Percentiles rank a stretch among this genome's conserved stretches.
Evolutionary conservation across 2,329 filamentous ascomycete species (phyloP).

Genomic region (Penicillium sp.): DNA sequence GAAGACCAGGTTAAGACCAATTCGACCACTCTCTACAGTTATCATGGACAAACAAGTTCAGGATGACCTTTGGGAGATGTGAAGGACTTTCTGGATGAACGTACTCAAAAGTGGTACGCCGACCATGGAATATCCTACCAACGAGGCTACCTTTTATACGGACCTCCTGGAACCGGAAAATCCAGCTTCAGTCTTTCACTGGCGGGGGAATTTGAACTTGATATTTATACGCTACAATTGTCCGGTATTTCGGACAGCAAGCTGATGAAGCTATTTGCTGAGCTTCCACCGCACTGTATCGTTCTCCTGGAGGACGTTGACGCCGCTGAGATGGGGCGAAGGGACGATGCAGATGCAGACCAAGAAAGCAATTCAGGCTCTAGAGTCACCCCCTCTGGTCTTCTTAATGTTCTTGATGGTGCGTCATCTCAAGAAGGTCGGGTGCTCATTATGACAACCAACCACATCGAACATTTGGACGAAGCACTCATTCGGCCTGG

Average conservation of each 20-base stretch:
- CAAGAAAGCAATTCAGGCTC: background rate
- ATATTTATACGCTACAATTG: conserved; percentile 78
- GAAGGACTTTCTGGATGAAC: conserved; percentile 31
- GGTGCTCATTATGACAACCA: conserved; percentile 77
- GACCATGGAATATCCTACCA: conserved; percentile 80
- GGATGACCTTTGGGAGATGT: conserved; percentile 30
- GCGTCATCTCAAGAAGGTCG: conserved; percentile 73
- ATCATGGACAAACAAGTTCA: conserved; percentile 16
- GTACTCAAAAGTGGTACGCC: conserved; percentile 59
- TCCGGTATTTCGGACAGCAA: conserved; percentile 47
- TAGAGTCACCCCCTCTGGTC: conserved; percentile 59
- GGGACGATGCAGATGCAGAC: background rate
- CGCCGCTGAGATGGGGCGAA: conserved; percentile 51
- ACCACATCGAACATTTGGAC: conserved; percentile 66
- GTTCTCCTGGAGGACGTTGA: conserved; percentile 66
- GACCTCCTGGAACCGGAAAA: conserved; percentile 77
- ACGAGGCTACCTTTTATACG: conserved; percentile 72
- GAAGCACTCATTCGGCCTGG: conserved; percentile 61
- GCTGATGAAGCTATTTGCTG: conserved; percentile 47
- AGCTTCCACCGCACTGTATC: conserved; percentile 57
- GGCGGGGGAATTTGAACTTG: conserved; percentile 73
- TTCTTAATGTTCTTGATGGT: conserved; percentile 79
- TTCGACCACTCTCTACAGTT: conserved; percentile 11
- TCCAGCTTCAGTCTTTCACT: conserved; percentile 86
- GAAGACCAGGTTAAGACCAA: conserved; percentile 11